Evolutionary conservation across 2,329 filamentous ascomycete species (phyloP).

Genomic region (Aureobasidium melanogenum): DNA sequence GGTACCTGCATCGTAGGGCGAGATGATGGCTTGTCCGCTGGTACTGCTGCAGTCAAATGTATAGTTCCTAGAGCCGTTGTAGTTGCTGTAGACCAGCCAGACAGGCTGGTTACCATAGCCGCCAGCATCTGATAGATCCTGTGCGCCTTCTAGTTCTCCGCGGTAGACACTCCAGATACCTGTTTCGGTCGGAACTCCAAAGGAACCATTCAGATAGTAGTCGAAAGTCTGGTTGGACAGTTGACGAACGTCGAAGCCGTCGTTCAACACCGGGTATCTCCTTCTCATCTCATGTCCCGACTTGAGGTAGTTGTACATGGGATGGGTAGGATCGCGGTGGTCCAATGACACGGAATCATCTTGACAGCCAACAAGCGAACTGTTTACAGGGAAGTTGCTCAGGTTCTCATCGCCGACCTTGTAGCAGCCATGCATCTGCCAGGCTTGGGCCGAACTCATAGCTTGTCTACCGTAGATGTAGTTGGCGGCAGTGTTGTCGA

Average conservation of each 20-base stretch:
- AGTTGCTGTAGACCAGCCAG: conserved; percentile 46
- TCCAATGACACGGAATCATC: conserved; percentile 51
- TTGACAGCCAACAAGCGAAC: conserved; percentile 45
- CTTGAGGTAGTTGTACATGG: conserved; percentile 52
- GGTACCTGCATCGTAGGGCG: conserved; percentile 46
- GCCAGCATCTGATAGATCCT: conserved; percentile 37
- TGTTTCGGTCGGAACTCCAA: conserved; percentile 45
- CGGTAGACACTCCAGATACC: conserved; percentile 54
- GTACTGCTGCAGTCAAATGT: conserved; percentile 46
- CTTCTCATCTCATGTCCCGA: conserved; percentile 52
- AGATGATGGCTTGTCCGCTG: conserved; percentile 41
- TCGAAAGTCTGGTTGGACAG: conserved; percentile 49
- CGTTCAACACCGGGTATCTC: conserved; percentile 49
- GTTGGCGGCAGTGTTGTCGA: conserved; percentile 56
- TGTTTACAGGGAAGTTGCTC: conserved; percentile 48
- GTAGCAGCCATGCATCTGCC: conserved; percentile 57
- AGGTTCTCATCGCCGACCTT: conserved; percentile 48
- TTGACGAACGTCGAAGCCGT: conserved; percentile 47
- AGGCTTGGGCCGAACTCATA: conserved; percentile 53
- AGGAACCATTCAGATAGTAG: conserved; percentile 44
- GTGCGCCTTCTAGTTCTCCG: conserved; percentile 35
- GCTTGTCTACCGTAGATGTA: conserved; percentile 58
- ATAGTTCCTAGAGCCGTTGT: conserved; percentile 42
- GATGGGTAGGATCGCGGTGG: conserved; percentile 54
- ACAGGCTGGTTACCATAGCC: conserved; percentile 27